Evolutionary conservation across 495 filamentous ascomycete genomes (phyloP), one percentile per base, ranked within the genome.

Genomic region (Neurospora sp.): DNA sequence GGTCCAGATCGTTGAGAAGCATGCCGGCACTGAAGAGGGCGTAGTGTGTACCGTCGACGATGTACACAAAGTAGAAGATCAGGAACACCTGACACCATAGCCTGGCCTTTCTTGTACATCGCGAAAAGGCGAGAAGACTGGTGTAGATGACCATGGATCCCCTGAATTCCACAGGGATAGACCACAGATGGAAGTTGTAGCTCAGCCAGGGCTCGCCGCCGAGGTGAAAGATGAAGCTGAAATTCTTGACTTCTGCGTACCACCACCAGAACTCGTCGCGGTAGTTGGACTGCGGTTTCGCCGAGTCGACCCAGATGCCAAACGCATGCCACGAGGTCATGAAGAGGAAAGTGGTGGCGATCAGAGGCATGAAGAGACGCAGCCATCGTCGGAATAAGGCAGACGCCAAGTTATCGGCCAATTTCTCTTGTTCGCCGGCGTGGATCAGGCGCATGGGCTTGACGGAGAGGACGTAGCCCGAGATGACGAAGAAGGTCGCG

Each of bases 241-340:
- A 89, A 76, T 87, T 86, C 78, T 89, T 89, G 77, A 89, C 79
- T 74, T 89, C 86, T 42, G 71, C 70, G 73, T 89, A 89, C 85
- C 86, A 89, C n/a, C 81, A 81, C 82, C 81, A 85, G 4, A 87
- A 40, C 76, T 88, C 86, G 16, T 79, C 80, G 18, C 74, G 35
- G 72, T 84, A 86, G 38, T 73, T 85, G 0, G 39, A 18, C 74
- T 83, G 70, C 20, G 75, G 73, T 35, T 80, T 74, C 1, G 78
- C 75, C 39, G 71, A 71, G 35, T 78, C 78, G 38, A 83, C 77
- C 75, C 76, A 80, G 61, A 87, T 76, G 10, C 81, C 79, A 71
- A 87, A 85, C 1, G 81, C 20, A 72, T 90, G 85, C 78, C 83
- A 82, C 14, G 82, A 80, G 3, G 83, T 84, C 79, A 89, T 83